phyloP scores from a whole-genome alignment of 345 rosid genomes.

The Sonneratia alba region DNA sequence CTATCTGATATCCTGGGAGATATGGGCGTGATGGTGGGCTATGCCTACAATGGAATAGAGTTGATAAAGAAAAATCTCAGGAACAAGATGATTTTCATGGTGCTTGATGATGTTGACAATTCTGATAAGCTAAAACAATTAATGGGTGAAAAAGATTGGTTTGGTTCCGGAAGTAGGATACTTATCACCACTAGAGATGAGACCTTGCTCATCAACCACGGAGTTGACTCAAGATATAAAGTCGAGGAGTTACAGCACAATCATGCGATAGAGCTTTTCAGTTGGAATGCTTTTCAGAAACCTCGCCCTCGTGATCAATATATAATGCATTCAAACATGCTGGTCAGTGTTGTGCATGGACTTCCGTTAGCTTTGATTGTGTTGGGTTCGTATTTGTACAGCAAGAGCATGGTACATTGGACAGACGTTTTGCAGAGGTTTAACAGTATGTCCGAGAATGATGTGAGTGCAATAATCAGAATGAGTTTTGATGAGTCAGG shows the following conservation, averaged over 20 bases:
- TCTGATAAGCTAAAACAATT: slow-evolving; percentile 4
- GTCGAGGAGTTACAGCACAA: background rate
- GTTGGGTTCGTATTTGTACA: slow-evolving; percentile 6
- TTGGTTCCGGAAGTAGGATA: slow-evolving; percentile 16
- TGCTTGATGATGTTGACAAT: slow-evolving; percentile 19
- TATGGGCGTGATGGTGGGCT: background rate
- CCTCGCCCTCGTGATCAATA: background rate
- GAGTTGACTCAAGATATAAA: background rate
- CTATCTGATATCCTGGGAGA: slow-evolving; percentile 2
- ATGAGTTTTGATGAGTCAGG: slow-evolving; percentile 11
- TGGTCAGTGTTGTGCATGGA: slow-evolving; percentile 5
- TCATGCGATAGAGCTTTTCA: slow-evolving; percentile 5
- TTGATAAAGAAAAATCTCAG: background rate
- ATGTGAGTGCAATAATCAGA: background rate
- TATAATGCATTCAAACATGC: background rate
- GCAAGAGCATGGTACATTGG: slow-evolving; percentile 3
- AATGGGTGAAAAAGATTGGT: slow-evolving; percentile 8
- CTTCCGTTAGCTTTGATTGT: slow-evolving; percentile 12
- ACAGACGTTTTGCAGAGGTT: background rate
- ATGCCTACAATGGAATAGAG: background rate
- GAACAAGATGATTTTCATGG: slow-evolving; percentile 6
- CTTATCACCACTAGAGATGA: slow-evolving; percentile 14
- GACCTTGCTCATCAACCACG: background rate
- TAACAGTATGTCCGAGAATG: background rate
- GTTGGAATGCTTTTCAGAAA: slow-evolving; percentile 8